phyloP scores from a whole-genome alignment of 208 protist species.

The Kentomonas sorsogonicus region DNA sequence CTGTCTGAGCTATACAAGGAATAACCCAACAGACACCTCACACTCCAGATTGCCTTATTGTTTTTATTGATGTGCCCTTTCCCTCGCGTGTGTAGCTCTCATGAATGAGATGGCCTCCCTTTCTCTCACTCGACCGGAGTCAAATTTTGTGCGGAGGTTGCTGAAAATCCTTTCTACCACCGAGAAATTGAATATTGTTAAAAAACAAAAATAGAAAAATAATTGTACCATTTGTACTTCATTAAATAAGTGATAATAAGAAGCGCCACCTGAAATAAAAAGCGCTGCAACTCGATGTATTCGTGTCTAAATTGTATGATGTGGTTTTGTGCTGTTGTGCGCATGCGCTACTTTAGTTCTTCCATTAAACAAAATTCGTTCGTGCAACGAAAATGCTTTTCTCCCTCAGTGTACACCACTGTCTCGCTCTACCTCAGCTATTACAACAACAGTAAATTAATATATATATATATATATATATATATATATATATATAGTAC shows the following conservation, averaged over 20 bases:
- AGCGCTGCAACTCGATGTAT: too few species aligned
- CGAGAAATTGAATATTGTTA: too few species aligned
- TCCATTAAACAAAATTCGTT: too few species aligned
- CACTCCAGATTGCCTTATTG: neutral
- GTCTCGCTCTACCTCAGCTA: neutral
- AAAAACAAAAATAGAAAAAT: conserved; percentile 11
- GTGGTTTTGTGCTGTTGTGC: too few species aligned
- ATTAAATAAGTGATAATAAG: neutral
- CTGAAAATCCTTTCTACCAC: too few species aligned
- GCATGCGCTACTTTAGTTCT: too few species aligned
- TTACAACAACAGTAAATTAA: too few species aligned
- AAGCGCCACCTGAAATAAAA: neutral
- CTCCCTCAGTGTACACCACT: too few species aligned
- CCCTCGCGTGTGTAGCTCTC: too few species aligned
- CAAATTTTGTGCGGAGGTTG: too few species aligned
- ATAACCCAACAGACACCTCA: neutral
- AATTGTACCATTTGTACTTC: neutral
- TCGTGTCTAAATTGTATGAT: too few species aligned
- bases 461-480: conserved; percentile 7
- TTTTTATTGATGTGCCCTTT: neutral
- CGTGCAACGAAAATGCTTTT: too few species aligned
- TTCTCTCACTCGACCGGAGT: neutral
- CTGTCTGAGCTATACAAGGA: conserved; percentile 40
- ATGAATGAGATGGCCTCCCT: neutral
- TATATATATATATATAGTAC: neutral